A percentile compares a stretch with the other conserved stretches of the same genome.
phyloP scores from a whole-genome alignment of 768 basidiomycete genomes.

The Coprinopsis strossmayeri region DNA sequence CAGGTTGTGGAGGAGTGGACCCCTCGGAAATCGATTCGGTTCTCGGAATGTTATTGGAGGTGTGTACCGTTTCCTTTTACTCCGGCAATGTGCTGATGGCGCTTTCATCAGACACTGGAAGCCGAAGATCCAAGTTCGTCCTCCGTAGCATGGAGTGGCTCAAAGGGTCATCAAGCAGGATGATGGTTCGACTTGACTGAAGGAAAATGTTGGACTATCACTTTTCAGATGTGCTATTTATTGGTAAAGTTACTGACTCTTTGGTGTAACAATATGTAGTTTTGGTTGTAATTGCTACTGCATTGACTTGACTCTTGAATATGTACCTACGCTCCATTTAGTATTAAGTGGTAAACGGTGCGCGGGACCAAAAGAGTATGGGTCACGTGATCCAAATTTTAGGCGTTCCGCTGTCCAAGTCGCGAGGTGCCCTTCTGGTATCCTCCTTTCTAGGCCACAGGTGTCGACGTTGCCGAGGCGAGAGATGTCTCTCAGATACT shows the following conservation, averaged over 20 bases:
- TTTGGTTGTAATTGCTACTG: background rate
- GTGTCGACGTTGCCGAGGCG: background rate
- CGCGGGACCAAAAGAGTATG: background rate
- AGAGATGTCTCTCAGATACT: constrained; percentile 25
- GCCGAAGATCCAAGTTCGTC: constrained; percentile 72
- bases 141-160: constrained; percentile 39
- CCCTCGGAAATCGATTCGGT: constrained; percentile 86
- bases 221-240: background rate
- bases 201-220: background rate
- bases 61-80: constrained; percentile 25
- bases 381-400: constrained; percentile 7
- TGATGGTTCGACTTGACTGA: background rate
- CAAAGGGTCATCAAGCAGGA: constrained; percentile 21
- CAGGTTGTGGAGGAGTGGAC: constrained; percentile 83
- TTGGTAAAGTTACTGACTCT: background rate
- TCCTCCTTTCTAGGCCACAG: background rate
- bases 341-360: no score
- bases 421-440: background rate
- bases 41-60: constrained; percentile 80
- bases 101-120: constrained; percentile 59
- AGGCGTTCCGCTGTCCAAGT: constrained; percentile 4
- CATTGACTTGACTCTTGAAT: background rate
- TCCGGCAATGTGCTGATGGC: no score
- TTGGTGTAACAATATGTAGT: constrained; percentile 4
- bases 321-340: no score